Conservation (phyloP, 1,139 yeast species). For the Kodamaea derodonti region DNA sequence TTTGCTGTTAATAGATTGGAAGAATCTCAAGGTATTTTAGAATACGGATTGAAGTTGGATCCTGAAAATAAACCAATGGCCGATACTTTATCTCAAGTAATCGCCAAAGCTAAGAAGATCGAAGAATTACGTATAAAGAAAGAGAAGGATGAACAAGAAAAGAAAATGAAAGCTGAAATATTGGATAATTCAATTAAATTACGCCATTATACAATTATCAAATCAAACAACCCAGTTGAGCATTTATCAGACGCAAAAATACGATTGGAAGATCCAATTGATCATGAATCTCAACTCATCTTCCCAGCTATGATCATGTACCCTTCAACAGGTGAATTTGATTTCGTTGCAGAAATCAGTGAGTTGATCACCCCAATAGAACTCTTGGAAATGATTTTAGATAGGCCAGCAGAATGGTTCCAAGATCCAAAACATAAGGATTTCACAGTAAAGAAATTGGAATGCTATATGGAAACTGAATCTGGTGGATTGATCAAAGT, state of each 20-base stretch:
- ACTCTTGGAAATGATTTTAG: conserved; percentile 50
- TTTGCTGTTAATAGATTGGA: conserved; percentile 61
- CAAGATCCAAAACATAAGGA: conserved; percentile 57
- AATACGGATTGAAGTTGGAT: conserved; percentile 63
- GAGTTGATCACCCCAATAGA: conserved; percentile 65
- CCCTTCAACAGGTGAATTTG: conserved; percentile 84
- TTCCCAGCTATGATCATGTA: conserved; percentile 80
- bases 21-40: conserved; percentile 66
- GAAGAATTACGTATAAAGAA: conserved; percentile 27
- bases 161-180: conserved; percentile 29
- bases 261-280: conserved; percentile 64
- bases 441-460: conserved; percentile 57
- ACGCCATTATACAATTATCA: conserved; percentile 50
- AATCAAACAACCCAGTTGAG: conserved; percentile 50
- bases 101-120: conserved; percentile 34
- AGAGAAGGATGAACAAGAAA: conserved; percentile 31
- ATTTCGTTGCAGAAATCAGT: conserved; percentile 69
- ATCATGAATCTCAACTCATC: conserved; percentile 72
- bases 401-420: conserved; percentile 73
- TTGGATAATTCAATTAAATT: conserved; percentile 52
- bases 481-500: conserved; percentile 83
- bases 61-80: conserved; percentile 52
- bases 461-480: conserved; percentile 77
- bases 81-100: conserved; percentile 36
- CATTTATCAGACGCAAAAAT: conserved; percentile 44